phyloP scores from a whole-genome alignment of 208 protist genomes.

The Leishmania arabica region DNA sequence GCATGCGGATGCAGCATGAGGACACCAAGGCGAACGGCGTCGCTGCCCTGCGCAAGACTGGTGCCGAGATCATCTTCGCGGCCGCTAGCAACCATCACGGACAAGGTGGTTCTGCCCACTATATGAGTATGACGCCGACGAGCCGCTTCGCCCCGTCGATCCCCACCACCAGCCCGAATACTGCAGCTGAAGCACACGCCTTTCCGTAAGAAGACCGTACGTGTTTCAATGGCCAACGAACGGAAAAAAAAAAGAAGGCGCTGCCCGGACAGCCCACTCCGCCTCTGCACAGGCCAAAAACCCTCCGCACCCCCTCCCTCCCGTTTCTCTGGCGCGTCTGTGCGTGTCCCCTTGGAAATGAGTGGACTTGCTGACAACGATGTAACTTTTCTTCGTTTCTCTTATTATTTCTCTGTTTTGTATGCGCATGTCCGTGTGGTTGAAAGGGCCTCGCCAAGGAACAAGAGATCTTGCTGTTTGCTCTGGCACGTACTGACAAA shows the following conservation, averaged over 20 bases:
- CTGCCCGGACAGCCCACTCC: not conserved
- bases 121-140: conserved; percentile 22
- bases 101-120: conserved; percentile 18
- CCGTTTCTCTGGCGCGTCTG: not conserved
- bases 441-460: not conserved
- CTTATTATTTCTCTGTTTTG: not conserved
- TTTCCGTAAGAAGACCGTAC: conserved; percentile 4
- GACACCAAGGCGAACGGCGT: conserved; percentile 36
- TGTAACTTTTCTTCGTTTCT: not conserved
- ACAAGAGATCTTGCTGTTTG: not conserved
- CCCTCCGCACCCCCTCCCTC: not conserved
- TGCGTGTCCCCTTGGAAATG: not conserved
- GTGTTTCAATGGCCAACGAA: not conserved
- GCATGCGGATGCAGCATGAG: conserved; percentile 31
- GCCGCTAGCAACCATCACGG: conserved; percentile 24
- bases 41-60: conserved; percentile 23
- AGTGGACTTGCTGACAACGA: not conserved
- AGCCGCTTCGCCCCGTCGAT: conserved; percentile 24
- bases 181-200: not conserved
- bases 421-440: not conserved
- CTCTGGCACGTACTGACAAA: not conserved
- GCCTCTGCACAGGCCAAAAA: not conserved
- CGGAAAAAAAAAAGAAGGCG: not conserved
- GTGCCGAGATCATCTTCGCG: conserved; percentile 42
- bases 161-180: conserved; percentile 20